Evolutionary conservation across 108 stramenopile species (phyloP).

Genomic region (Nannochloropsis salina): DNA sequence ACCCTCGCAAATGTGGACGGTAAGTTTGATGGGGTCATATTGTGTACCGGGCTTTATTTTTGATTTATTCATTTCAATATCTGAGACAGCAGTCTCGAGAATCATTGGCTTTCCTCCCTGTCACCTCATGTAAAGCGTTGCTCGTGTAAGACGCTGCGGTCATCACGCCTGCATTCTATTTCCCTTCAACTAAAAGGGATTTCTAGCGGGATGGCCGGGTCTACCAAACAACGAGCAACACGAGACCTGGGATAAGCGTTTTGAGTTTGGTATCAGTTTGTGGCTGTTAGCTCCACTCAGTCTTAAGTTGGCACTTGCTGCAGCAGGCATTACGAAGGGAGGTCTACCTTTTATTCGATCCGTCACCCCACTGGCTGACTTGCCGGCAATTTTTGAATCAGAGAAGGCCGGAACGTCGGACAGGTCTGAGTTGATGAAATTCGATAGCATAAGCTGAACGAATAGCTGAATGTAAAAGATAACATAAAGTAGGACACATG

Average conservation of each 20-base stretch:
- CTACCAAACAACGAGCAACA: slow-evolving; percentile 82
- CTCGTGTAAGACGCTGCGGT: too few relatives aligned
- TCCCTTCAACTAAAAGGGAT: slow-evolving; percentile 56
- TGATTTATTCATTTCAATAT: too few relatives aligned
- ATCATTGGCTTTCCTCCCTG: too few relatives aligned
- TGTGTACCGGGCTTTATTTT: not conserved
- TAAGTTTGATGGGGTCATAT: not conserved
- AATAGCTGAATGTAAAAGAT: too few relatives aligned
- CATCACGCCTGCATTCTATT: not conserved
- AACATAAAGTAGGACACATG: not conserved
- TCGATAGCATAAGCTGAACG: too few relatives aligned
- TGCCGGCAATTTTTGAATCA: not conserved
- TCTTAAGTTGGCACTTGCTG: not conserved
- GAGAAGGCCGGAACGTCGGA: too few relatives aligned
- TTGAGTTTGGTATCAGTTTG: slow-evolving; percentile 78
- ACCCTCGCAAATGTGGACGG: slow-evolving; percentile 70
- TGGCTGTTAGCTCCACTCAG: slow-evolving; percentile 38
- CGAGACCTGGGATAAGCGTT: slow-evolving; percentile 70
- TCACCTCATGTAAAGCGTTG: too few relatives aligned
- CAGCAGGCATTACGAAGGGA: not conserved
- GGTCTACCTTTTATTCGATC: not conserved
- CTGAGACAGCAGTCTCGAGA: too few relatives aligned
- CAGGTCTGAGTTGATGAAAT: not conserved
- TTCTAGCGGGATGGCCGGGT: slow-evolving; percentile 88
- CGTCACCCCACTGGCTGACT: not conserved